Conservation (phyloP, 257 asterid species). For the Coffea canephora region DNA sequence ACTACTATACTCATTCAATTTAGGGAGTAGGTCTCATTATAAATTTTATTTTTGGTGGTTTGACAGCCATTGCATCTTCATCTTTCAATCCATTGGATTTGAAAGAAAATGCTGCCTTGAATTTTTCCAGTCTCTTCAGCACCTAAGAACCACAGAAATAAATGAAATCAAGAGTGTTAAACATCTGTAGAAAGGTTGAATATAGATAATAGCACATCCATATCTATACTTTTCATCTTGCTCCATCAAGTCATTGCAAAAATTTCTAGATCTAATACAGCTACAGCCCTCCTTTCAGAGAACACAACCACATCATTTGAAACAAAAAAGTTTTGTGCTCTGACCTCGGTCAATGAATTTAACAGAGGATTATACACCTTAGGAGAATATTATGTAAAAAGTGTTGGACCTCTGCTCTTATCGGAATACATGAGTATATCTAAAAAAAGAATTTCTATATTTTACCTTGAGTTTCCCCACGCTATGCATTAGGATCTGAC, state of each 20-base stretch:
- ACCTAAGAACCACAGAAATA: constrained; percentile 41
- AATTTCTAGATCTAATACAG: too few species aligned
- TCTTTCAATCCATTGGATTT: constrained; percentile 38
- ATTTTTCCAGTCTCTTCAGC: constrained; percentile 70
- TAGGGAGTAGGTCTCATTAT: too few species aligned
- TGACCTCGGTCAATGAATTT: neutral
- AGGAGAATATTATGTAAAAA: neutral
- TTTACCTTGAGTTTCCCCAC: neutral
- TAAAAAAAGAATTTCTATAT: too few species aligned
- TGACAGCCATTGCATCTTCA: constrained; percentile 18
- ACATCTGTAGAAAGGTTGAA: constrained; percentile 1
- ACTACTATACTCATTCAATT: too few species aligned
- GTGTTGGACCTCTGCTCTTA: neutral
- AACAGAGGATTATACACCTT: neutral
- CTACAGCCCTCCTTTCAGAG: neutral
- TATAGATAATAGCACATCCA: neutral
- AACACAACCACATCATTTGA: neutral
- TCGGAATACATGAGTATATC: neutral
- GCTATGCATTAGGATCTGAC: neutral
- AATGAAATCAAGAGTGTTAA: neutral
- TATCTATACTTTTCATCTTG: neutral
- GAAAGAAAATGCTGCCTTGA: constrained; percentile 53
- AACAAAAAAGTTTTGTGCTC: neutral
- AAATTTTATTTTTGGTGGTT: too few species aligned
- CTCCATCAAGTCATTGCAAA: neutral